phyloP scores from a whole-genome alignment of 345 rosid genomes.

The Leavenworthia alabamica region DNA sequence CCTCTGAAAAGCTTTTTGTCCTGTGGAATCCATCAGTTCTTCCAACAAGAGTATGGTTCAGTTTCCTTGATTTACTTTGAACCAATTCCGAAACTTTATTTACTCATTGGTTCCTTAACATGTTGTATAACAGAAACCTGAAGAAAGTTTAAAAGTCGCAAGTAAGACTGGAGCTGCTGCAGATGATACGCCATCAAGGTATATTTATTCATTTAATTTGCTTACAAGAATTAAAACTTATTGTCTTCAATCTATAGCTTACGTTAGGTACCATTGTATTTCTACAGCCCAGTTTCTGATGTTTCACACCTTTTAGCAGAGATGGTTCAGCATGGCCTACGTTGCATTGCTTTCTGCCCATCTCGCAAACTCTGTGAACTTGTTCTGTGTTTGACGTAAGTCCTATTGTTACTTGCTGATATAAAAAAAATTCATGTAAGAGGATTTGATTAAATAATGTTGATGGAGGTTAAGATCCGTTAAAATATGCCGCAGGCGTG shows the following conservation, averaged over 20 bases:
- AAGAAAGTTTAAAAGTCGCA: conserved; percentile 22
- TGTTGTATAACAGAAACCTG: conserved; percentile 41
- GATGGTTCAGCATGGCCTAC: conserved; percentile 95
- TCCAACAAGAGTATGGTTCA: conserved; percentile 37
- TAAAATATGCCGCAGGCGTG: conserved; percentile 57
- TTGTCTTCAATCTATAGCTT: conserved; percentile 7
- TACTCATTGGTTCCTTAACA: conserved; percentile 13
- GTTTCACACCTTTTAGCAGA: conserved; percentile 76
- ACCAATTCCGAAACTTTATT: conserved; percentile 2
- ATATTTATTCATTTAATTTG: not conserved
- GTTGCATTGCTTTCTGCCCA: conserved; percentile 85
- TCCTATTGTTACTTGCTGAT: conserved; percentile 8
- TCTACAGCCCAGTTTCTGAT: conserved; percentile 70
- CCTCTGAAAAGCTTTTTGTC: conserved; percentile 69
- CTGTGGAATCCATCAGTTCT: conserved; percentile 65
- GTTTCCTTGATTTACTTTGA: not conserved
- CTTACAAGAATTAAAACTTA: not conserved
- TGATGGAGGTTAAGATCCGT: not conserved
- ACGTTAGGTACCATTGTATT: conserved; percentile 1
- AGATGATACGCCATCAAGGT: conserved; percentile 41
- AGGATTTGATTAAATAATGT: conserved; percentile 1
- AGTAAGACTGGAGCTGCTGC: conserved; percentile 24
- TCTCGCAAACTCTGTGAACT: conserved; percentile 94
- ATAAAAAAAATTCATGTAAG: not conserved
- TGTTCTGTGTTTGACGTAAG: conserved; percentile 79